Evolutionary conservation across 1,284 basidiomycete species (phyloP).

Genomic region (Rhizoctonia solani): DNA sequence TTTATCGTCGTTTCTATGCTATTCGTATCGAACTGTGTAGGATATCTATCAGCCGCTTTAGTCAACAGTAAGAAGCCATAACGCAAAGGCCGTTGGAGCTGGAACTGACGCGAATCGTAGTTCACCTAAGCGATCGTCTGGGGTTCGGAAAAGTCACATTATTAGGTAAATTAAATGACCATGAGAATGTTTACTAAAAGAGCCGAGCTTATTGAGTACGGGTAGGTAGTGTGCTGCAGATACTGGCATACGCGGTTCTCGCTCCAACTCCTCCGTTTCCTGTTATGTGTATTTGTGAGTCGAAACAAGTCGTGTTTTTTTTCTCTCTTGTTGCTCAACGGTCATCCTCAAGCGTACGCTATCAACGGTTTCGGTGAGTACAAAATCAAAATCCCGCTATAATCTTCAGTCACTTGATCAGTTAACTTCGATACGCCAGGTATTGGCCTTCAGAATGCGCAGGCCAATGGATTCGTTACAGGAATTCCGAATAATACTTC

Average conservation of each 20-base stretch:
- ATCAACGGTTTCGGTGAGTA: conserved; percentile 63
- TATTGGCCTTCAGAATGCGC: conserved; percentile 53
- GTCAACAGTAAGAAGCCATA: conserved; percentile 45
- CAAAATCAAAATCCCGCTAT: too few relatives aligned
- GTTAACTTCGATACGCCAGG: background rate
- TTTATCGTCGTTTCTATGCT: conserved; percentile 52
- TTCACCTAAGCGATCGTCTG: conserved; percentile 58
- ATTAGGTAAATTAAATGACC: background rate
- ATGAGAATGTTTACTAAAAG: background rate
- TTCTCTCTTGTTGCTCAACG: too few relatives aligned
- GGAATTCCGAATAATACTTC: conserved; percentile 51
- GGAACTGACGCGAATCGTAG: conserved; percentile 47
- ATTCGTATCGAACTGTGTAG: conserved; percentile 54
- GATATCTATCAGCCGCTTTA: background rate
- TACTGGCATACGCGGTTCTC: conserved; percentile 49
- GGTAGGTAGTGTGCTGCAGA: conserved; percentile 44
- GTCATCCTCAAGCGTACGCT: conserved; percentile 57
- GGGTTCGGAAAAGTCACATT: conserved; percentile 61
- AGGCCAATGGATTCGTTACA: conserved; percentile 61
- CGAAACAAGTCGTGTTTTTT: background rate
- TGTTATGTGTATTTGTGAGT: conserved; percentile 55
- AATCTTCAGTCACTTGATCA: too few relatives aligned
- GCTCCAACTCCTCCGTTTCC: conserved; percentile 68
- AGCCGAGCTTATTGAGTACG: background rate
- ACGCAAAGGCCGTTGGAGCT: conserved; percentile 58